Evolutionary conservation across 768 basidiomycete genomes (phyloP), one percentile per base, ranked within the genome.

Genomic region (Tulasnella sp.): DNA sequence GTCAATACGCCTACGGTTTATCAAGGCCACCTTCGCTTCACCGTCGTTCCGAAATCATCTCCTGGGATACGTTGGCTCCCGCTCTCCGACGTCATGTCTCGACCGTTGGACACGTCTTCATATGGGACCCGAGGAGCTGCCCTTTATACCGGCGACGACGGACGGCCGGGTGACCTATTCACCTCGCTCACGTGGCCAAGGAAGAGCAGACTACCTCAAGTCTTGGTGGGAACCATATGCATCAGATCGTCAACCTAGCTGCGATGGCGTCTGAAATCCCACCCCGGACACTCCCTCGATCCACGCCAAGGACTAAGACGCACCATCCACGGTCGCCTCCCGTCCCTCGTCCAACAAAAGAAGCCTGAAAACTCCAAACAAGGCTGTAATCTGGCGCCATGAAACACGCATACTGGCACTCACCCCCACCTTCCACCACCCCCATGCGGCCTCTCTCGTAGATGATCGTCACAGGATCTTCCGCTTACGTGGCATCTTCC

Each of bases 401-500:
- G 19, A 83, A 82, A 34, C 84, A 85, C 10, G 86, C 87, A 4
- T 5, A n/a, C 86, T 93, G 58, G 91, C 89, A 42, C 94, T 94
- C 83, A 92, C 92, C n/a, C n/a, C n/a, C 3, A 88, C 90, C 3
- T 40, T 91, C 93, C 84, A 89, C 92, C 10, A n/a, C n/a, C n/a
- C 18, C 84, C 92, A 82, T 91, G 97, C 14, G 89, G 91, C 0
- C 87, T 90, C n/a, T n/a, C 71, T 87, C 88, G 38, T 88, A 92
- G 78, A 89, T 96, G 24, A 87, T 98, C 34, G 91, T 98, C 8
- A 95, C n/a, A n/a, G 96, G 83, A 93, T 98, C 5, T 95, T 93
- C 10, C 88, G 94, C 93, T 27, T 94, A 95, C n/a, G n/a, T 1
- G 95, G 91, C 3, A 84, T 97, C 58, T 95, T 97, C 82, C 87